A percentile compares a stretch with the other conserved stretches of the same genome.
Conservation (phyloP, 164 flowering plant species). For the Santalum album region DNA sequence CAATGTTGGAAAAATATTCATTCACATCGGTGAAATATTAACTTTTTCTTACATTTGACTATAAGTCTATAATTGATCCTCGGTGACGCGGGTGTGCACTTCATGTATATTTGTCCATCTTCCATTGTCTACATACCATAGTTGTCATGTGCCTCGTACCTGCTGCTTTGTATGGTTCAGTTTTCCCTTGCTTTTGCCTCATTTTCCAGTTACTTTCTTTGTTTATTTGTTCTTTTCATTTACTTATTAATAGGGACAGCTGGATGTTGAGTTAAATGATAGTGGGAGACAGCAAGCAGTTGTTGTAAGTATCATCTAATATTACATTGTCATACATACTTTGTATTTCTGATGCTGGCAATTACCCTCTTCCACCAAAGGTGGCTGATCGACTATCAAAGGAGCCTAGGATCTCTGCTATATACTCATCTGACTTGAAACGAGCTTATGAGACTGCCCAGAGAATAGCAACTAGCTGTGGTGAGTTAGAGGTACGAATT, state of each 20-base stretch:
- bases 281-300: conserved; percentile 78
- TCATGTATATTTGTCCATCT: too few relatives aligned
- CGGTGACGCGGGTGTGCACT: too few relatives aligned
- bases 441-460: conserved; percentile 79
- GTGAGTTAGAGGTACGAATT: conserved; percentile 50
- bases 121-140: too few relatives aligned
- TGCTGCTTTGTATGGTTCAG: too few relatives aligned
- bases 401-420: conserved; percentile 51
- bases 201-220: background rate
- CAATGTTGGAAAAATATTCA: too few relatives aligned
- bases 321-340: background rate
- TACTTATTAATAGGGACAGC: conserved; percentile 71
- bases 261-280: conserved; percentile 80
- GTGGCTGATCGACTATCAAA: conserved; percentile 67
- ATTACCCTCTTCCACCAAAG: conserved; percentile 24
- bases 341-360: conserved; percentile 2
- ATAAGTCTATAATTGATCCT: too few relatives aligned
- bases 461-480: conserved; percentile 63
- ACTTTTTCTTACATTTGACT: too few relatives aligned
- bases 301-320: conserved; percentile 37
- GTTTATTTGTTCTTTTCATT: too few relatives aligned
- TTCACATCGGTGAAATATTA: too few relatives aligned
- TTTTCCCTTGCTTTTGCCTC: background rate
- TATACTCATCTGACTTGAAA: conserved; percentile 86
- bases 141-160: too few relatives aligned